Base-by-base conservation (phyloP, 352 stramenopile genomes). In the Phytophthora hibernalis region DNA sequence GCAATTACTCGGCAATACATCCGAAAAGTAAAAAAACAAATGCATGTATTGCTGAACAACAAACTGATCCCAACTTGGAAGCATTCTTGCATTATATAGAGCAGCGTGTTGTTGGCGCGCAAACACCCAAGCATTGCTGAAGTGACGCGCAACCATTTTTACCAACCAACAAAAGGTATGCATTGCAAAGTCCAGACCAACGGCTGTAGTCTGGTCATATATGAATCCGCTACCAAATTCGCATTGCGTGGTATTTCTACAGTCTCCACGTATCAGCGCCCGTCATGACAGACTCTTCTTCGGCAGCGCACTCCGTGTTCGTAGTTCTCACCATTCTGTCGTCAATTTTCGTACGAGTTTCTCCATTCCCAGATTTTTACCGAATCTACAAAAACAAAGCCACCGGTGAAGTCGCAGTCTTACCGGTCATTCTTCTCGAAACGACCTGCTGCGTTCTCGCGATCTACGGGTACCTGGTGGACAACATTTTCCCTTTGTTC, bases 401-500 rank as follows among this genome's bases (percentile, higher is more conserved):
- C 9, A 68, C 50, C 1, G 55, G 64, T 22, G 56, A 64, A 28
- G 49, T 71, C 30, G 30, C 53, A 12, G 28, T 76, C 40, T 21
- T 76, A 11, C 64, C 68, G 1, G 54, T 76, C 20, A 43, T 76
- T 49, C 13, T 57, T 8, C 54, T 76, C 9, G 50, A 18, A 24
- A 61, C 33, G 45, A 72, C 63, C 45, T 69, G 65, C 54, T 61
- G 33, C 57, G 26, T 61, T 52, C 45, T 68, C 40, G 18, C 56
- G 11, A 51, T 69, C 18, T 76, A 79, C 54, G 71, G 60, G 18
- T 65, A 64, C 53, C 47, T 76, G 20, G 51, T 45, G 10, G 18
- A 65, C 60, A 64, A 70, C 20, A 71, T 76, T 42, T 77, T 82
- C 45, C 76, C 76, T 15, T 56, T 79, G 1, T 72, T 81, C 24